Conservation (phyloP, 345 rosid species). For the Rhodamnia rubescens region DNA sequence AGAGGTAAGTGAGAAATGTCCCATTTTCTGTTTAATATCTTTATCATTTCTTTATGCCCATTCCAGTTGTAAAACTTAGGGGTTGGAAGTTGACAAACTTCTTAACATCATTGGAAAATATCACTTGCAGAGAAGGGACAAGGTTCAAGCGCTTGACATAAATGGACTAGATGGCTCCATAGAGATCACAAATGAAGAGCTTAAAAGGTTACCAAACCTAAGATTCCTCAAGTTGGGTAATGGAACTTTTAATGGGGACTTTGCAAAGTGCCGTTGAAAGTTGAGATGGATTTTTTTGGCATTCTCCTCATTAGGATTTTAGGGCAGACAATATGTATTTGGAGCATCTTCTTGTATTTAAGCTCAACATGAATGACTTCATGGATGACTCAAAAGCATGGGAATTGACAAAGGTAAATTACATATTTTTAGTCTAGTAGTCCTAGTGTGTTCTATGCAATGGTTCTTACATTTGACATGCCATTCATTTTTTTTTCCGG, state of each 20-base stretch:
- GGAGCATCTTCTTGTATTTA: background rate
- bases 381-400: background rate
- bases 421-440: background rate
- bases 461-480: background rate
- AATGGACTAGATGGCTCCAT: background rate
- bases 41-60: fast-evolving
- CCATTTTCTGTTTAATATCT: background rate
- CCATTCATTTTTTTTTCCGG: background rate
- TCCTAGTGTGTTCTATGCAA: background rate
- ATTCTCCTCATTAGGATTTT: background rate
- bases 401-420: background rate
- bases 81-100: background rate
- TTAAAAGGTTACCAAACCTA: background rate
- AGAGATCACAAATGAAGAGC: background rate
- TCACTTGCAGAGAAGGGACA: background rate
- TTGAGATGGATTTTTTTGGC: background rate
- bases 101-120: background rate
- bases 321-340: background rate
- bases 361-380: background rate
- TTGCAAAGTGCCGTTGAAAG: background rate
- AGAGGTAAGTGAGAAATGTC: background rate
- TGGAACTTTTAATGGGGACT: background rate
- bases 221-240: background rate
- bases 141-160: background rate
- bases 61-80: background rate